Base-by-base conservation (phyloP, 305 asterid genomes). In the Fraxinus ornus region DNA sequence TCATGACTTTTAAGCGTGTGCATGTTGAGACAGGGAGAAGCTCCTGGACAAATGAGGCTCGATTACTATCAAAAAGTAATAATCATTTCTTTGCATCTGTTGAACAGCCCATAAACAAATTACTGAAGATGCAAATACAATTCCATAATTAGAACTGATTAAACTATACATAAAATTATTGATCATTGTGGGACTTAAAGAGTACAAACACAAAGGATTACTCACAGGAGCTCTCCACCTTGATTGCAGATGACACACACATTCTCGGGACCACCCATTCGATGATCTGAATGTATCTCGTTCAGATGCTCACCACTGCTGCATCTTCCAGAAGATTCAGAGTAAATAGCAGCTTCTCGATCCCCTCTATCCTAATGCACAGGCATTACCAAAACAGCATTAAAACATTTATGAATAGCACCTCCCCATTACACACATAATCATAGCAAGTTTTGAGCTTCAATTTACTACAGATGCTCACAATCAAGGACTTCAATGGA, bases 221-320 rank as follows among this genome's bases (percentile, higher is more conserved):
- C 98, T 85, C 94, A 94, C 98, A 89, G 87, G 90, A 89, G 92
- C 88, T 94, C 88, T 88, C 91, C 92, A 80, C 75, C 89, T 82
- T 83, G 87, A 85, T 77, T 86, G 97, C 98, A 90, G 78, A 86
- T 82, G 85, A 82, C 75, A 76, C 93, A 91, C 82, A 89, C 82
- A 57, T 83, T 86, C 83, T 83, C 86, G 7, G 21, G 35, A 32
- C 78, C 83, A 80, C 85, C 88, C 73, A 41, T 83, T 87, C 73
- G 85, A 84, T 71, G 68, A 85, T 86, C 87, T 86, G 86, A 83
- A 77, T 28, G 84, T 33, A 78, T 57, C 87, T 84, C 84, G 60
- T 70, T 81, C 79, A 33, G 37, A 71, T 73, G 83, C 37, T 74
- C 76, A 78, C 82, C 76, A 81, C 73, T 84, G 66, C 78, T 77